These are phyloP conservation scores for Penicillium hesseltinei DNA, from an alignment of 2,329 filamentous ascomycete species.

Conservation along the genomic window DNA sequence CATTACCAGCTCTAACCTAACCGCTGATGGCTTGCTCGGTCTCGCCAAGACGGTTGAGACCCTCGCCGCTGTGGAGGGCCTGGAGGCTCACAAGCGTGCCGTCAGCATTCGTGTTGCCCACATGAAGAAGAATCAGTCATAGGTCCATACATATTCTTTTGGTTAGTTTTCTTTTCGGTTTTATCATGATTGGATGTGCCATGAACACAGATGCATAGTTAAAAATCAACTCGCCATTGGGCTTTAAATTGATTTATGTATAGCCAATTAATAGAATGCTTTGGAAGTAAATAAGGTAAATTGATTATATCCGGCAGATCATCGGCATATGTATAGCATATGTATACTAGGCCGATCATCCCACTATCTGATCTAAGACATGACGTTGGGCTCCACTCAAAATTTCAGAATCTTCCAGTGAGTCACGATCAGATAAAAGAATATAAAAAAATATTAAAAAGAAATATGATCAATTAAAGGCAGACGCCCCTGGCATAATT, in stretches of 20 bases:
- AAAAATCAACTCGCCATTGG: constrained; percentile 5
- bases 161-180: constrained; percentile 4
- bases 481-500: constrained; percentile 1
- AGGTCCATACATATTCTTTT: constrained; percentile 1
- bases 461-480: neutral
- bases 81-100: constrained; percentile 84
- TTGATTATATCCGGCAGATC: neutral
- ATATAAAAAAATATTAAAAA: neutral
- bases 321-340: neutral
- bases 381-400: constrained; percentile 9
- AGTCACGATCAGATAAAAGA: neutral
- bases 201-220: constrained; percentile 22
- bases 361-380: constrained; percentile 5
- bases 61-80: constrained; percentile 86
- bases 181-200: constrained; percentile 23
- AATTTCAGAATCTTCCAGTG: neutral
- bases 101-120: constrained; percentile 62
- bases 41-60: constrained; percentile 91
- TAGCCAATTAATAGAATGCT: neutral
- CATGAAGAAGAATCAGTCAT: constrained; percentile 33
- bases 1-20: constrained; percentile 92
- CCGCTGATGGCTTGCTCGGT: constrained; percentile 77
- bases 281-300: neutral
- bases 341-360: neutral
- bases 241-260: neutral